A percentile compares a stretch with the other conserved stretches of the same genome.
Evolutionary conservation across 2,329 filamentous ascomycete genomes (phyloP).

Genomic region (Coleophoma cylindrospora): DNA sequence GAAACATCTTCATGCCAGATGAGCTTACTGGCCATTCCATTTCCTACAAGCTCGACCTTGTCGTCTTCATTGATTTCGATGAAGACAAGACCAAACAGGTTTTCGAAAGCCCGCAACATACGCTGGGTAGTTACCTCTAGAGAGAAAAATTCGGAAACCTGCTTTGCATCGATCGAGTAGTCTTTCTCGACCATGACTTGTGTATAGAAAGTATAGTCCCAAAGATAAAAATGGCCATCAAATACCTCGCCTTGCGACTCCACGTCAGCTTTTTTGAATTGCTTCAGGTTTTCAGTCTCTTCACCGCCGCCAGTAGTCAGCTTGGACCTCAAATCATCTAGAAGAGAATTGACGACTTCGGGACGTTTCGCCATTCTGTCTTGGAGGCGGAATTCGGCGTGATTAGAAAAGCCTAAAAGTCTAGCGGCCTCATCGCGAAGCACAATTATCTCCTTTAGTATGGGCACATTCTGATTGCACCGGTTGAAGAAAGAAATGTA

Average conservation of each 20-base stretch:
- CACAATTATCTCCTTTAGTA: conserved; percentile 68
- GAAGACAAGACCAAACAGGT: too few relatives aligned
- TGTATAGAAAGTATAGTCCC: too few relatives aligned
- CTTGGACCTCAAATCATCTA: conserved; percentile 60
- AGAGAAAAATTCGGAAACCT: too few relatives aligned
- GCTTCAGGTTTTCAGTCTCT: conserved; percentile 61
- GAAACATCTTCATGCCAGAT: conserved; percentile 56
- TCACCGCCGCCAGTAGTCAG: conserved; percentile 60
- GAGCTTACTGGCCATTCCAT: too few relatives aligned
- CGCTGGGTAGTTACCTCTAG: too few relatives aligned
- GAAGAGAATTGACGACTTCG: conserved; percentile 62
- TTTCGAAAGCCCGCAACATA: too few relatives aligned
- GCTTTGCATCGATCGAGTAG: too few relatives aligned
- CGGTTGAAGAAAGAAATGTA: conserved; percentile 35
- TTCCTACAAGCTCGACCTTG: too few relatives aligned
- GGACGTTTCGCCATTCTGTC: conserved; percentile 77
- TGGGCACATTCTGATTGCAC: conserved; percentile 54
- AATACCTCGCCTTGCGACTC: conserved; percentile 40
- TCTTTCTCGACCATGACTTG: too few relatives aligned
- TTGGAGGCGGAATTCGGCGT: conserved; percentile 67
- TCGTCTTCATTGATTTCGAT: too few relatives aligned
- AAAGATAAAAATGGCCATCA: too few relatives aligned
- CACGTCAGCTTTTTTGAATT: conserved; percentile 66
- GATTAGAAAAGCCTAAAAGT: conserved; percentile 67
- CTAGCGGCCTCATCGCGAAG: conserved; percentile 72